Percentiles rank a stretch among this genome's conserved stretches.
Conservation (phyloP, 768 basidiomycete genomes). For the Tubosaeta sp. region DNA sequence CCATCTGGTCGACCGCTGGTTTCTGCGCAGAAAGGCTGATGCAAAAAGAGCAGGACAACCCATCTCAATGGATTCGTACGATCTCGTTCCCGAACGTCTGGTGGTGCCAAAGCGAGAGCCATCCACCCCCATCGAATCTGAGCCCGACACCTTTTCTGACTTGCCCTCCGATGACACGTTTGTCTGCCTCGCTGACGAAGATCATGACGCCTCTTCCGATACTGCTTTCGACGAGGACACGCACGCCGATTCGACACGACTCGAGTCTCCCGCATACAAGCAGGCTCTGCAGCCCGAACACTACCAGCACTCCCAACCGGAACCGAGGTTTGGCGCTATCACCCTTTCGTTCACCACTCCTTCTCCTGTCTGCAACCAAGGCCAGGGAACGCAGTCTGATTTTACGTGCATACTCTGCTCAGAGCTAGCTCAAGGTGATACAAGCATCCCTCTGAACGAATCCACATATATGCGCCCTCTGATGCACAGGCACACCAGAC, state of each 20-base stretch:
- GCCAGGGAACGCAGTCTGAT: slow-evolving; percentile 3
- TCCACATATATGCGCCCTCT: slow-evolving; percentile 21
- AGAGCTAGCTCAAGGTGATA: slow-evolving; percentile 19
- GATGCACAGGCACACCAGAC: slow-evolving; percentile 10
- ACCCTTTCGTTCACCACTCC: not conserved
- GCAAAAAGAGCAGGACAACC: slow-evolving; percentile 24
- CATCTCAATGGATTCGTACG: slow-evolving; percentile 16
- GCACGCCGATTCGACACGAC: not conserved
- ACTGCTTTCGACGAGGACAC: slow-evolving; percentile 14
- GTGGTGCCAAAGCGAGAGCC: slow-evolving; percentile 9
- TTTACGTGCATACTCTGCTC: slow-evolving; percentile 23
- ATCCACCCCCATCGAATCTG: slow-evolving; percentile 5
- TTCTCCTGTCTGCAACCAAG: slow-evolving; percentile 17
- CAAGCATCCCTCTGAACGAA: not conserved
- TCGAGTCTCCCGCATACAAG: slow-evolving; percentile 14
- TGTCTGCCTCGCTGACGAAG: slow-evolving; percentile 4
- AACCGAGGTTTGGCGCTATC: slow-evolving; percentile 16
- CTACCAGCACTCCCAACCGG: not conserved
- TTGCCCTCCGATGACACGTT: slow-evolving; percentile 25
- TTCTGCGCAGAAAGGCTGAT: slow-evolving; percentile 18
- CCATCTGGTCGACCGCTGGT: slow-evolving; percentile 24
- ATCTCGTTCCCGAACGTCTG: slow-evolving; percentile 14
- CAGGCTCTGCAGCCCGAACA: not conserved
- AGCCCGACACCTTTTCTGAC: slow-evolving; percentile 1
- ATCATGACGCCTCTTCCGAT: slow-evolving; percentile 21